These are phyloP conservation scores for Raffaelea deltoideospora DNA, from an alignment of 2,329 filamentous ascomycete genomes.

Conservation along the genomic window DNA sequence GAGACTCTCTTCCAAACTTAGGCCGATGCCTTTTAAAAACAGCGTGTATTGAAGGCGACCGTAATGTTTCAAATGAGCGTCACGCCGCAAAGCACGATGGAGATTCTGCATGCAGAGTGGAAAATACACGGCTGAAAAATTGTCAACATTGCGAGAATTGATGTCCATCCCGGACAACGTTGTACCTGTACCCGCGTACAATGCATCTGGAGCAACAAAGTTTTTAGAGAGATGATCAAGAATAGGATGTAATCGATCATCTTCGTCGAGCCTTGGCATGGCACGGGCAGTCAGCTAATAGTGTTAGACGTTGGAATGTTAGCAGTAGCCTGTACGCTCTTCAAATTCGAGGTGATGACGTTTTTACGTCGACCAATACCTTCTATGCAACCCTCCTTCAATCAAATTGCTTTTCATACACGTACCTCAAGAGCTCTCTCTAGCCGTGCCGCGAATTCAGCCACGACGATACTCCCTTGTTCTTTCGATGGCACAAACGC, in stretches of 20 bases:
- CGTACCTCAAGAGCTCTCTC: constrained; percentile 71
- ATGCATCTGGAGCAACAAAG: constrained; percentile 80
- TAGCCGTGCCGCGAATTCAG: constrained; percentile 67
- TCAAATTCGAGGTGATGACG: no score
- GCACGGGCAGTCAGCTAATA: constrained; percentile 70
- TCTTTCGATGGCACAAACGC: constrained; percentile 83
- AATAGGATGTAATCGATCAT: constrained; percentile 66
- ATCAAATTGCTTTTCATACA: not conserved
- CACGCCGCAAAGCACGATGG: constrained; percentile 71
- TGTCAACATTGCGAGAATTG: constrained; percentile 64
- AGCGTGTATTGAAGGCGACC: constrained; percentile 88
- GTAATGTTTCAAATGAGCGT: constrained; percentile 84
- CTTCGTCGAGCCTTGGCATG: constrained; percentile 83
- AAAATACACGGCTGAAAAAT: constrained; percentile 64
- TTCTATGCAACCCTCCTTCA: no score
- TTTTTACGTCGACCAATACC: no score
- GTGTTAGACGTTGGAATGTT: not conserved
- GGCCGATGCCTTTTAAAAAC: constrained; percentile 89
- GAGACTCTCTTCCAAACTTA: constrained; percentile 82
- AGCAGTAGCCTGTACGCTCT: not conserved
- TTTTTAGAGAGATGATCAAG: constrained; percentile 78
- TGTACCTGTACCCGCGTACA: constrained; percentile 49
- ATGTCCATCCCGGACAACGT: constrained; percentile 58
- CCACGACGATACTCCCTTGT: constrained; percentile 76
- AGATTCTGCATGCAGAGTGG: constrained; percentile 90